Conservation (phyloP, 169 alveolate species). For the Blepharisma undulans region DNA sequence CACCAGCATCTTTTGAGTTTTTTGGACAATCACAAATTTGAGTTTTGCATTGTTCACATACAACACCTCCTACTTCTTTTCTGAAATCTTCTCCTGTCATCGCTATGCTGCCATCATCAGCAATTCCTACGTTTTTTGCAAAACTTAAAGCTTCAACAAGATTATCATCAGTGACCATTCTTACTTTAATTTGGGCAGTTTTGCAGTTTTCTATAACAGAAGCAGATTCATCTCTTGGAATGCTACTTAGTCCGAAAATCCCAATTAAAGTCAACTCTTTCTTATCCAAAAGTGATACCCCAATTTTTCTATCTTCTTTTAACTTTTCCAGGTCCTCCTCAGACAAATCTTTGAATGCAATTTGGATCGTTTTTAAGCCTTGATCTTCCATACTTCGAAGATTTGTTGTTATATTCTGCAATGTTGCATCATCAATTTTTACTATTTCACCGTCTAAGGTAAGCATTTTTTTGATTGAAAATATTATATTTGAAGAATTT, state of each 20-base stretch:
- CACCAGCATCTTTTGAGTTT: background rate
- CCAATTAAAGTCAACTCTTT: constrained; percentile 54
- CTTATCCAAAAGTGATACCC: constrained; percentile 49
- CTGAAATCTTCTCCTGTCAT: constrained; percentile 77
- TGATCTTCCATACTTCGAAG: constrained; percentile 72
- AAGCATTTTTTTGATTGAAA: constrained; percentile 22
- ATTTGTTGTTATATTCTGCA: constrained; percentile 48
- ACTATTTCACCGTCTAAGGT: background rate
- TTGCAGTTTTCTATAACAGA: constrained; percentile 73
- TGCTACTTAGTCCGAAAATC: constrained; percentile 77
- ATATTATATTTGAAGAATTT: constrained; percentile 73
- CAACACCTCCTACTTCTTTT: constrained; percentile 82
- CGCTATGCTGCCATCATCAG: background rate
- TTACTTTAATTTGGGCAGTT: constrained; percentile 85
- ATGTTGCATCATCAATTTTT: constrained; percentile 27
- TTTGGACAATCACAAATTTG: constrained; percentile 42
- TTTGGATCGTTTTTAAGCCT: constrained; percentile 83
- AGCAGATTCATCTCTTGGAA: constrained; percentile 80
- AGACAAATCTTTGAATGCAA: constrained; percentile 84
- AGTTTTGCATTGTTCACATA: constrained; percentile 72
- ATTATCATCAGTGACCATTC: constrained; percentile 86
- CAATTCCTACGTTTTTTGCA: constrained; percentile 79
- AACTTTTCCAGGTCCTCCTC: constrained; percentile 41
- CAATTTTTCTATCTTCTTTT: constrained; percentile 48
- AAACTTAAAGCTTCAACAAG: constrained; percentile 86